Conservation (phyloP, 179 eudicot genomes). For the Camellia oleifera region DNA sequence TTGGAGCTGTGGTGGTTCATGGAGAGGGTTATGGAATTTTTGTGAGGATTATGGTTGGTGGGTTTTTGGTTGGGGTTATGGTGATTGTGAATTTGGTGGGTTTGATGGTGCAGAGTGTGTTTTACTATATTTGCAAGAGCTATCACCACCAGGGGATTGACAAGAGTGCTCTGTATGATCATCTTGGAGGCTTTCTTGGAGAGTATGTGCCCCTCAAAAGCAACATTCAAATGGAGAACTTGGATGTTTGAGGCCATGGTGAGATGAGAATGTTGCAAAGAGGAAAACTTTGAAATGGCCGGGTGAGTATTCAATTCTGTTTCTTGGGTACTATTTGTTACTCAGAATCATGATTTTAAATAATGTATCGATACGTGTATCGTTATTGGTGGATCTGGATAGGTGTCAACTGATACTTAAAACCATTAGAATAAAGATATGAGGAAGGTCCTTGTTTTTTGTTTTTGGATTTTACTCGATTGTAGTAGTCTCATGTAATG, state of each 20-base stretch:
- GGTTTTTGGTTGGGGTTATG: conserved; percentile 78
- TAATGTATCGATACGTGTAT: no score
- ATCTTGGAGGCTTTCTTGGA: conserved; percentile 92
- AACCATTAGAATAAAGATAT: neutral
- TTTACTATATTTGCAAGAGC: conserved; percentile 90
- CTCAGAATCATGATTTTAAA: no score
- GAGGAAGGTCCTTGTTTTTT: conserved; percentile 5
- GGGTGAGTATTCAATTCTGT: conserved; percentile 9
- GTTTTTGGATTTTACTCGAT: neutral
- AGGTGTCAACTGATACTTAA: no score
- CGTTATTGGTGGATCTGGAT: no score
- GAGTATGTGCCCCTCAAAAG: conserved; percentile 97
- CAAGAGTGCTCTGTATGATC: conserved; percentile 76
- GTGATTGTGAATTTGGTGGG: conserved; percentile 86
- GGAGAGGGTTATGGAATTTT: conserved; percentile 45
- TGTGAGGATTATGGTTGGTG: conserved; percentile 63
- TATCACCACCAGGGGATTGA: conserved; percentile 84
- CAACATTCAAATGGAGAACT: conserved; percentile 82
- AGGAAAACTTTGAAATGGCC: neutral
- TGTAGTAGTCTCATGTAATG: conserved; percentile 8
- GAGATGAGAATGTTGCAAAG: neutral
- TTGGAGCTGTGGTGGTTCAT: conserved; percentile 63
- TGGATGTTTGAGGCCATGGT: conserved; percentile 30
- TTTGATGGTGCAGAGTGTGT: conserved; percentile 88
- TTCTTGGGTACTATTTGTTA: conserved; percentile 10